A percentile compares a stretch with the other conserved stretches of the same genome.
Conservation (phyloP, 768 basidiomycete genomes). For the Xerocomellus intermedius region DNA sequence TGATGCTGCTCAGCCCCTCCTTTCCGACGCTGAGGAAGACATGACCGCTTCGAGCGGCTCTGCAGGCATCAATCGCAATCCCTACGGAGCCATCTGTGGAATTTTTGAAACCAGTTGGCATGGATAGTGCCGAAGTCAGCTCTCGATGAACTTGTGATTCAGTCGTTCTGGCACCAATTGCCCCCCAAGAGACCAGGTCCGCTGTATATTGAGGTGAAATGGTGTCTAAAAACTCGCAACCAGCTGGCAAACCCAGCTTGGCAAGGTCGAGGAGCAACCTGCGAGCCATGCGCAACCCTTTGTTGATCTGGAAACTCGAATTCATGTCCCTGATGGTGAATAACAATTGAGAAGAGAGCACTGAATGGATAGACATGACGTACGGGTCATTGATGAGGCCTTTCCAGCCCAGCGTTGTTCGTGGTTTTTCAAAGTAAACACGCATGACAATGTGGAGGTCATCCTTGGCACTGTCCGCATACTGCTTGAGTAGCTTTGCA, state of each 20-base stretch:
- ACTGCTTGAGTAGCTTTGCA: slow-evolving; percentile 72
- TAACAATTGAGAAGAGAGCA: not conserved
- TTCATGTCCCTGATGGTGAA: slow-evolving; percentile 61
- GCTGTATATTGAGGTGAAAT: slow-evolving; percentile 87
- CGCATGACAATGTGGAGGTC: slow-evolving; percentile 97
- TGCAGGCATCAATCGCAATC: slow-evolving; percentile 93
- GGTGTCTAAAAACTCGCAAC: slow-evolving; percentile 93
- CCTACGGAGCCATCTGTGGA: slow-evolving; percentile 91
- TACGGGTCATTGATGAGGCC: slow-evolving; percentile 94
- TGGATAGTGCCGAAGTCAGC: slow-evolving; percentile 81
- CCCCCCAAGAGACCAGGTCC: slow-evolving; percentile 92
- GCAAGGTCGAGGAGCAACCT: slow-evolving; percentile 85
- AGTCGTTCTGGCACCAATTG: slow-evolving; percentile 91
- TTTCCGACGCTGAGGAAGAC: slow-evolving; percentile 97
- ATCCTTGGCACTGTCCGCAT: slow-evolving; percentile 76
- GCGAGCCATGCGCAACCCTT: slow-evolving; percentile 86
- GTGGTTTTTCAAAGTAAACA: slow-evolving; percentile 96
- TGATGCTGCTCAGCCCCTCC: slow-evolving; percentile 90
- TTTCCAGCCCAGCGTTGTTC: slow-evolving; percentile 99
- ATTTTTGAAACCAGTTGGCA: slow-evolving; percentile 99
- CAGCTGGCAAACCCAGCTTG: slow-evolving; percentile 87
- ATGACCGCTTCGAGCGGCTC: slow-evolving; percentile 86
- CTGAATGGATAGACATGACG: not conserved
- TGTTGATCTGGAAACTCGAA: slow-evolving; percentile 93
- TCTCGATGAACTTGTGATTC: slow-evolving; percentile 94